phyloP scores from a whole-genome alignment of 1,284 basidiomycete genomes.

The Sanghuangporus weigelae region DNA sequence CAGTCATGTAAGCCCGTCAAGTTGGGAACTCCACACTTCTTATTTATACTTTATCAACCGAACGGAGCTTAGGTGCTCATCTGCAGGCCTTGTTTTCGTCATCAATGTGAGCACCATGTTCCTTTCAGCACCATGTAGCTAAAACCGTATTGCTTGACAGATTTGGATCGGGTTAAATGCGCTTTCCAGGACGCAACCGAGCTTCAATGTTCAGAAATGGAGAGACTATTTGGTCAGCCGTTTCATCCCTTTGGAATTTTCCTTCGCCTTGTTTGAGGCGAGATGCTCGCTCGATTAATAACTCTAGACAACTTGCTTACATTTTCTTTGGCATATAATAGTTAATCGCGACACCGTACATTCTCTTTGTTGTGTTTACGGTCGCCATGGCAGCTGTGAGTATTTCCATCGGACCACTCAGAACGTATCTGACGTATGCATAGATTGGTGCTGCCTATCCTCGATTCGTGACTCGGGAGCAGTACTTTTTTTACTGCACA shows the following conservation, averaged over 20 bases:
- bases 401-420: neutral
- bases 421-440: neutral
- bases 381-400: conserved; percentile 5
- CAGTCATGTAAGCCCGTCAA: conserved; percentile 1
- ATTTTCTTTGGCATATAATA: neutral
- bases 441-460: conserved; percentile 10
- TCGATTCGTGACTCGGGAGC: neutral
- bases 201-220: conserved; percentile 4
- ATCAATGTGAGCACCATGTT: conserved; percentile 2
- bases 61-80: neutral
- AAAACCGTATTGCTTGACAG: neutral
- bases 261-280: neutral
- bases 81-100: conserved; percentile 10
- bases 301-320: too few species aligned
- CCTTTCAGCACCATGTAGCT: neutral
- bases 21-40: too few species aligned
- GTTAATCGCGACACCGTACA: conserved; percentile 9
- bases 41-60: neutral
- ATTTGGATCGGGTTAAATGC: conserved; percentile 9
- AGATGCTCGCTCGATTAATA: neutral
- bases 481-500: conserved; percentile 13
- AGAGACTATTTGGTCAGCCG: conserved; percentile 3
- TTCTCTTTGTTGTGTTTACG: conserved; percentile 5
- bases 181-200: neutral
- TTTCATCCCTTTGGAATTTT: neutral